Percentiles rank a stretch among this genome's conserved stretches.
These are phyloP conservation scores for Trichophyton schoenleinii DNA, from an alignment of 2,329 filamentous ascomycete species.

Conservation along the genomic window DNA sequence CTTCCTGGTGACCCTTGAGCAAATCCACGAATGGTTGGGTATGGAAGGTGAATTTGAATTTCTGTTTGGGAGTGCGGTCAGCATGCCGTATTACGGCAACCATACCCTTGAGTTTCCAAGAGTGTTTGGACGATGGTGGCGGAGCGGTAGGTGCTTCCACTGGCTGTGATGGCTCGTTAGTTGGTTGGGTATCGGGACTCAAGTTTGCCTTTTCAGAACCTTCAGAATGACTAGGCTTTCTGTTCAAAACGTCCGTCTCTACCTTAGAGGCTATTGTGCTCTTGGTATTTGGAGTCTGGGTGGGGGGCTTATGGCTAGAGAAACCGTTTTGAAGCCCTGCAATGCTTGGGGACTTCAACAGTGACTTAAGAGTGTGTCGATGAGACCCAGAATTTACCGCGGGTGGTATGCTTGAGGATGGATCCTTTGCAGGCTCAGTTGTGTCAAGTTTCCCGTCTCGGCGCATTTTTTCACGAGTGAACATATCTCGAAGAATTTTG, in stretches of 20 bases:
- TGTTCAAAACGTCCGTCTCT: background rate
- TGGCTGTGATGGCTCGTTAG: background rate
- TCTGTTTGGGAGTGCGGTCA: slow-evolving; percentile 94
- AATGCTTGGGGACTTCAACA: slow-evolving; percentile 55
- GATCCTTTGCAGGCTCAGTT: slow-evolving; percentile 23
- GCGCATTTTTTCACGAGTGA: slow-evolving; percentile 58
- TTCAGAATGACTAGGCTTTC: background rate
- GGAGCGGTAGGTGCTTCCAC: slow-evolving; percentile 32
- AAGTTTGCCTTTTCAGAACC: background rate
- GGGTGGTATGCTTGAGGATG: slow-evolving; percentile 23
- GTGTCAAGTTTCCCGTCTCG: slow-evolving; percentile 24
- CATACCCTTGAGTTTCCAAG: slow-evolving; percentile 97
- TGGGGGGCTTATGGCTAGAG: background rate
- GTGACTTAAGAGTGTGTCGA: slow-evolving; percentile 42
- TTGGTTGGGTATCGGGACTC: background rate
- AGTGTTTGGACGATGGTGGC: slow-evolving; percentile 66
- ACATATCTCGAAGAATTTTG: slow-evolving; percentile 74
- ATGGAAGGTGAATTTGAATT: slow-evolving; percentile 99
- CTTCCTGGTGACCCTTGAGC: slow-evolving; percentile 88
- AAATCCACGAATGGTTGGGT: slow-evolving; percentile 91
- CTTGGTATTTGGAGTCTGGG: background rate
- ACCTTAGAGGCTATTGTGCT: background rate
- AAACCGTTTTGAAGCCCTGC: slow-evolving; percentile 40
- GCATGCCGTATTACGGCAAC: slow-evolving; percentile 94
- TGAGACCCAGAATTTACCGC: slow-evolving; percentile 32